These are phyloP conservation scores for Leishmania tropica DNA, from an alignment of 208 protist genomes.

Conservation along the genomic window DNA sequence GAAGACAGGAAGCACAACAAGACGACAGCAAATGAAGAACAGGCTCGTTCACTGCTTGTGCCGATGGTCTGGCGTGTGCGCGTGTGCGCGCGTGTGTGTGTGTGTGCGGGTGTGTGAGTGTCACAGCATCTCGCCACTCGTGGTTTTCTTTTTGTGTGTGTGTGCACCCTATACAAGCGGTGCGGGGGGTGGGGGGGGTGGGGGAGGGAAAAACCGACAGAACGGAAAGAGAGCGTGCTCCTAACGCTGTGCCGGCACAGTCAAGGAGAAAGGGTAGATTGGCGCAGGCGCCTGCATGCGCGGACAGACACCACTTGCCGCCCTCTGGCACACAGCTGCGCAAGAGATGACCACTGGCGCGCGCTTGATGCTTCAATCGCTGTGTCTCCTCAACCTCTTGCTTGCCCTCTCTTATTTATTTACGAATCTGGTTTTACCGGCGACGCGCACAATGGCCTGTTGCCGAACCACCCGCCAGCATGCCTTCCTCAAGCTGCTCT, in stretches of 20 bases:
- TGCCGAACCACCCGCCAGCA: background rate
- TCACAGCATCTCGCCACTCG: background rate
- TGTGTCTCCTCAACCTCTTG: background rate
- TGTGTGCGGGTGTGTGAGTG: background rate
- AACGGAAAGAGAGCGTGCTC: no score
- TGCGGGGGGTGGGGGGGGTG: no score
- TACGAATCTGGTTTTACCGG: background rate
- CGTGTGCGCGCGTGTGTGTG: no score
- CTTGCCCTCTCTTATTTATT: slow-evolving; percentile 11
- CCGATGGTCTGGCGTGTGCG: background rate
- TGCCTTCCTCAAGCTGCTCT: background rate
- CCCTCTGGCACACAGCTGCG: background rate
- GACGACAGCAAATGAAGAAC: background rate
- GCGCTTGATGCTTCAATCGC: background rate
- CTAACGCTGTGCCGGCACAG: background rate
- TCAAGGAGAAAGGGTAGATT: background rate
- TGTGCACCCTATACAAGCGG: no score
- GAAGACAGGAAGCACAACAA: background rate
- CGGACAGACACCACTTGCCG: background rate
- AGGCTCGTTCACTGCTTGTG: background rate
- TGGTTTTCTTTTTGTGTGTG: background rate
- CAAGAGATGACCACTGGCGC: background rate
- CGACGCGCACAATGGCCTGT: background rate
- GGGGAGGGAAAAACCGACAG: no score
- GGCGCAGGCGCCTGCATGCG: background rate